Base-by-base conservation (phyloP, 768 basidiomycete species). In the Gyrodon lividus region DNA sequence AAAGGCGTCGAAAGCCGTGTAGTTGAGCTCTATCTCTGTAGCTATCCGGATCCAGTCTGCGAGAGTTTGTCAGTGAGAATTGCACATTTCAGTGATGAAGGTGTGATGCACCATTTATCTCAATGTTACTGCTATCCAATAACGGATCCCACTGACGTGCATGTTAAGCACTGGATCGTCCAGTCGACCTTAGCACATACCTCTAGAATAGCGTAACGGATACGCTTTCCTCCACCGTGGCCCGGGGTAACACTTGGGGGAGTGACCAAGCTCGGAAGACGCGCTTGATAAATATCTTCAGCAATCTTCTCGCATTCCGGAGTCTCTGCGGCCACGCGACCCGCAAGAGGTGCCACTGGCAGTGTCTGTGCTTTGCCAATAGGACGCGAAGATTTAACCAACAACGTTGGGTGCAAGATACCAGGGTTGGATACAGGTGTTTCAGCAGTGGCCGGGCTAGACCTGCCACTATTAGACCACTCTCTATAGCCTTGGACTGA, bases 21-120 rank as follows among this genome's bases (percentile, higher is more conserved):
- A 97, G 65, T 97, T 97, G 46, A 93, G 82, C 62, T 96, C 92
- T 58, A 98, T 92, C 62, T 98, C 95, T 1, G 84, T 86, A 0
- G 92, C 89, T 30, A 98, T 86, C 8, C 91, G 79, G 58, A 93
- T 86, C 92, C 92, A 95, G 62, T 93, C 92, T 89, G 63, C 48
- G 34, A 52, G 60, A 45, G 38, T 46, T 35, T 40, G 30, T 62
- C 42, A 55, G 52, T 22, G 10, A 52, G 22, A 43, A 10, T 30
- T n/a, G 3, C 7, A 8, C 12, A 16, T 50, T 30, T 34, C 43
- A 51, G 30, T 6, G 9, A n/a, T 2, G 19, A n/a, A 28, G 2
- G 22, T n/a, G 10, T 28, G 28, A 42, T 58, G 56, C 62, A 89
- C 90, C 89, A 54, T 82, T 74, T 30, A 88, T 90, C 58, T 88